Evolutionary conservation across 31 red algal genomes (phyloP).

Genomic region (Asparagopsis taxiformis): DNA sequence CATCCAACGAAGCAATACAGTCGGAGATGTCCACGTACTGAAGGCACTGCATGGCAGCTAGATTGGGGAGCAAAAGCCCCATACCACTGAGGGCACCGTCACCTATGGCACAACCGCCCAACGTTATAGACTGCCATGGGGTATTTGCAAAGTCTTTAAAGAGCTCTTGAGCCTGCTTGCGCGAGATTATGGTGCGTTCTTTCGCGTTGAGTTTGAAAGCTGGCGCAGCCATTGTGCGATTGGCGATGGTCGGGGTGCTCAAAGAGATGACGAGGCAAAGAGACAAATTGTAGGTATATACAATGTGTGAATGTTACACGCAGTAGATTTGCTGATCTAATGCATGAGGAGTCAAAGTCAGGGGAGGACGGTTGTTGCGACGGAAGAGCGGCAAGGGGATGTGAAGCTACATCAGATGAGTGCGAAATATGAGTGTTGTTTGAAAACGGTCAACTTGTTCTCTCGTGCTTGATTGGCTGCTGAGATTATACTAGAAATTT

Average conservation of each 20-base stretch:
- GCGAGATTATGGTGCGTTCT: slow-evolving; percentile 18
- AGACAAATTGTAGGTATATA: too few relatives aligned
- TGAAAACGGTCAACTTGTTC: too few relatives aligned
- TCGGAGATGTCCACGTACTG: slow-evolving; percentile 41
- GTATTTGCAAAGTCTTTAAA: slow-evolving; percentile 29
- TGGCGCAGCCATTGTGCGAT: background rate
- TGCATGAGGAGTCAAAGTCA: too few relatives aligned
- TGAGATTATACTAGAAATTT: too few relatives aligned
- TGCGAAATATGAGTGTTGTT: too few relatives aligned
- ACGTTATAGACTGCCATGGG: slow-evolving; percentile 32
- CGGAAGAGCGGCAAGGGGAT: too few relatives aligned
- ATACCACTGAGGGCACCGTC: slow-evolving; percentile 29
- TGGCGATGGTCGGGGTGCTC: background rate
- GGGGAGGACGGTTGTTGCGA: too few relatives aligned
- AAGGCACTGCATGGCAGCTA: slow-evolving; percentile 31
- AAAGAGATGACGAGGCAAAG: background rate
- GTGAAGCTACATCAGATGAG: too few relatives aligned
- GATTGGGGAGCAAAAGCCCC: slow-evolving; percentile 10
- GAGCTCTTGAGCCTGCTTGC: slow-evolving; percentile 24
- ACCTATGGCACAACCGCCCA: slow-evolving; percentile 39
- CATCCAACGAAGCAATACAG: slow-evolving; percentile 23
- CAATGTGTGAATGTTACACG: too few relatives aligned
- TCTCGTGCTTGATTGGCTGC: too few relatives aligned
- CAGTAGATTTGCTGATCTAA: too few relatives aligned
- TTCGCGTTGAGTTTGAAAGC: slow-evolving; percentile 5